Base-by-base conservation (phyloP, 2,329 filamentous ascomycete species). In the Aotearoamyces nothofagi region DNA sequence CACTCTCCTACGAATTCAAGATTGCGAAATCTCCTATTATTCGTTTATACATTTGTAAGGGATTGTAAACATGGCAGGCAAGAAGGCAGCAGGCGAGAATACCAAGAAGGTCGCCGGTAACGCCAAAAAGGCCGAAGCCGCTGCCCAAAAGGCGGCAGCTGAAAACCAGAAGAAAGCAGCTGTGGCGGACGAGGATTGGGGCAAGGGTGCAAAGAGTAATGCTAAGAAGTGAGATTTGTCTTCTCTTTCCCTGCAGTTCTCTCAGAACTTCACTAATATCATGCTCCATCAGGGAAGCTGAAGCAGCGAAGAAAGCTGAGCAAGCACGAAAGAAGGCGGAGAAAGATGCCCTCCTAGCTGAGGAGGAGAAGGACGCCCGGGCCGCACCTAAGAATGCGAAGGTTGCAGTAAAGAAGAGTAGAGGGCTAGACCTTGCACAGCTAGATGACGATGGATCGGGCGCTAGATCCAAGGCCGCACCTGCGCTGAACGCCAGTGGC, bases 161-260 rank as follows among this genome's bases (percentile, higher is more conserved):
- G 74, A 76, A 34, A 68, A 82, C 22, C 58, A 66, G 20, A 76
- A 76, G 55, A 67, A 62, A 30, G 71, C 71, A 4, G 68, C 61
- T 3, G 70, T 54, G 15, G 87, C 94, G 46, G 68, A 75, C 4
- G 63, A 68, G 31, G 64, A 92, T 43, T 98, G 90, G 90, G 46
- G 64, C 8, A 83, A 90, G 56, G 90, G 90, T 22, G 54, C 82
- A 30, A 98, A 96, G 61, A 78, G 66, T 42, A 81, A 60, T 45
- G 61, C 76, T 23, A 98, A 93, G 61, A 92, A 92, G 84, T 93
- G 57, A 54, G 72, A n/a, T n/a, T n/a, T n/a, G n/a, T n/a, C n/a
- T n/a, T n/a, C n/a, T n/a, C n/a, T n/a, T n/a, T n/a, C n/a, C n/a
- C n/a, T n/a, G n/a, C n/a, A n/a, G n/a, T n/a, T n/a, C n/a, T n/a